These are phyloP conservation scores for Ustilago curta DNA, from an alignment of 1,284 basidiomycete genomes.

Conservation along the genomic window DNA sequence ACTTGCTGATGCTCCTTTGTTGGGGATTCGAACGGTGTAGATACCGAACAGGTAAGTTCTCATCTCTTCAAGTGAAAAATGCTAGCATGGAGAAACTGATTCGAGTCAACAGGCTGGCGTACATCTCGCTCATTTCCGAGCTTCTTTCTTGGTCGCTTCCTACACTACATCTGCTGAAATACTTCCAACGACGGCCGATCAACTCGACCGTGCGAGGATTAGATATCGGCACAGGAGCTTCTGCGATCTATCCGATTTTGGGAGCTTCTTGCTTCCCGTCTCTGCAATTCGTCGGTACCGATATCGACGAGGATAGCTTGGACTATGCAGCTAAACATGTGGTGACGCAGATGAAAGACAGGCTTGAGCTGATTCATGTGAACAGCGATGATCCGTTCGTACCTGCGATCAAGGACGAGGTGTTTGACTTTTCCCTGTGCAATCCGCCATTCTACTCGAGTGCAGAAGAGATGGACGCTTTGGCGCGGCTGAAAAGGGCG, in stretches of 20 bases:
- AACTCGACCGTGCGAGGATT: neutral
- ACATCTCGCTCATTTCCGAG: slow-evolving; percentile 30
- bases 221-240: slow-evolving; percentile 42
- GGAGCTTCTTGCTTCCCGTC: slow-evolving; percentile 66
- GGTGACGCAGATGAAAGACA: slow-evolving; percentile 75
- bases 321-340: slow-evolving; percentile 67
- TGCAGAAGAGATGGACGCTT: slow-evolving; percentile 75
- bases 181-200: neutral
- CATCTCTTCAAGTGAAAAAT: no score
- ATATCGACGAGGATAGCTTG: slow-evolving; percentile 40
- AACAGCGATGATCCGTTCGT: slow-evolving; percentile 73
- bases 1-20: neutral
- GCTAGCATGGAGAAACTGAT: neutral
- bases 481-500: slow-evolving; percentile 28
- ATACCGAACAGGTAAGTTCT: slow-evolving; percentile 25
- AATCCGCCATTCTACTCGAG: slow-evolving; percentile 93
- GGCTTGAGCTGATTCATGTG: slow-evolving; percentile 73
- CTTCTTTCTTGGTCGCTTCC: slow-evolving; percentile 20
- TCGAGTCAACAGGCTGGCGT: slow-evolving; percentile 29
- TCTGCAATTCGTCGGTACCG: slow-evolving; percentile 41
- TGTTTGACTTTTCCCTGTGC: slow-evolving; percentile 79
- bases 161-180: slow-evolving; percentile 2
- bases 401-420: slow-evolving; percentile 34
- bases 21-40: neutral
- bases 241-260: slow-evolving; percentile 86